A percentile compares a stretch with the other conserved stretches of the same genome.
These are phyloP conservation scores for Xylaria sp. DNA, from an alignment of 2,329 filamentous ascomycete genomes.

Conservation along the genomic window DNA sequence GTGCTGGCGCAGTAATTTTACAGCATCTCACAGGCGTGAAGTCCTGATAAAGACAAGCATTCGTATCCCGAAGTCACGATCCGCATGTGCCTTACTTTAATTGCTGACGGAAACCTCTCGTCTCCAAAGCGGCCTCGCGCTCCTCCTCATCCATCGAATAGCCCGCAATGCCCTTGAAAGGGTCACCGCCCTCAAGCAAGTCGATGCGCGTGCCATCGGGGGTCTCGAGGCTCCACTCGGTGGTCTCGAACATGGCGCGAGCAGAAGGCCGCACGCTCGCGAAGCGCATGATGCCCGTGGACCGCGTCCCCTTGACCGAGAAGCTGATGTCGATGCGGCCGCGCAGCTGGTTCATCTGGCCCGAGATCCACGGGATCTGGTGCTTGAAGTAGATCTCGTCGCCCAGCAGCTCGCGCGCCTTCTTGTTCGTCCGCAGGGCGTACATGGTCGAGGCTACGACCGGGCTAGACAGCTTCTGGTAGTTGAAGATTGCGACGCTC, in stretches of 20 bases:
- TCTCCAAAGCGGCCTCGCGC: slow-evolving; percentile 48
- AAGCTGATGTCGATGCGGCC: slow-evolving; percentile 88
- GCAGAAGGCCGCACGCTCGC: slow-evolving; percentile 69
- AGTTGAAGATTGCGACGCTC: slow-evolving; percentile 95
- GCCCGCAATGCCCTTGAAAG: slow-evolving; percentile 63
- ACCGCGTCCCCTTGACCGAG: slow-evolving; percentile 79
- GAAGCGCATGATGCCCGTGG: slow-evolving; percentile 78
- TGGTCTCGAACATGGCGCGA: slow-evolving; percentile 77
- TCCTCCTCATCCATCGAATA: slow-evolving; percentile 49
- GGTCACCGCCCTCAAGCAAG: slow-evolving; percentile 76
- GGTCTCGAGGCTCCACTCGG: slow-evolving; percentile 84
- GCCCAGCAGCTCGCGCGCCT: slow-evolving; percentile 78
- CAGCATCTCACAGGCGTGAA: not conserved
- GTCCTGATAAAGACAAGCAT: not conserved
- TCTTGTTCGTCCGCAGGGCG: slow-evolving; percentile 79
- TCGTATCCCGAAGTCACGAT: not conserved
- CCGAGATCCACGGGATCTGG: slow-evolving; percentile 82
- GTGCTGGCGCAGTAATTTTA: not conserved
- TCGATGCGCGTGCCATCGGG: slow-evolving; percentile 67
- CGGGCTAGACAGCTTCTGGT: slow-evolving; percentile 91
- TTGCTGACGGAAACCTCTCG: slow-evolving; percentile 60
- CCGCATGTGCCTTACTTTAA: slow-evolving; percentile 37
- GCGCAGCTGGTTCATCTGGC: slow-evolving; percentile 91
- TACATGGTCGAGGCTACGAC: slow-evolving; percentile 90
- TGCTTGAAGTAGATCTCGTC: slow-evolving; percentile 84